Percentiles rank a stretch among this genome's conserved stretches.
These are phyloP conservation scores for Capillidium rhysosporum DNA, from an alignment of 371 early-diverging fungal species.

Conservation along the genomic window DNA sequence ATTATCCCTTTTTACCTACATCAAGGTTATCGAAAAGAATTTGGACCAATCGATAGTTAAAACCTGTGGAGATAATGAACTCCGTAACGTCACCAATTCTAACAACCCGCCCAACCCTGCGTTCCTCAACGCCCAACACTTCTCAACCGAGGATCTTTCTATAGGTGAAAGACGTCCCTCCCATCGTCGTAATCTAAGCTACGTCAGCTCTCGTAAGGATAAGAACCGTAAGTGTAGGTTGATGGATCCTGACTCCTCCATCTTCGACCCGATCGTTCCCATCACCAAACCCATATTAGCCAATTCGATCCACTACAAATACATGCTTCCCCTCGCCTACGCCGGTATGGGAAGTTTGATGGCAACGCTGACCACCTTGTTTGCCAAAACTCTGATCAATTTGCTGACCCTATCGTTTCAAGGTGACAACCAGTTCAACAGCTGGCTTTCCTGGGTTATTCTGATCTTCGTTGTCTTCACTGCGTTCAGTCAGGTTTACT, in stretches of 20 bases:
- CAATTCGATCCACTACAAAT: conserved; percentile 15
- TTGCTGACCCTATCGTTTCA: conserved; percentile 40
- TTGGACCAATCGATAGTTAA: conserved; percentile 7
- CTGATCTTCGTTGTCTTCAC: conserved; percentile 43
- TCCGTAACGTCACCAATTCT: not conserved
- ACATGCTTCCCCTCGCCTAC: conserved; percentile 36
- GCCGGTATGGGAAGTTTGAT: conserved; percentile 51
- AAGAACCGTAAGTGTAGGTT: not conserved
- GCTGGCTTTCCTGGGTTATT: conserved; percentile 44
- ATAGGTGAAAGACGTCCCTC: too few species aligned
- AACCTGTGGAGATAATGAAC: not conserved
- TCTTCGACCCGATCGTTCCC: not conserved
- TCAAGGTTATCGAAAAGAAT: conserved; percentile 43
- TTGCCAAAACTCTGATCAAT: conserved; percentile 65
- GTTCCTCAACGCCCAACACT: not conserved
- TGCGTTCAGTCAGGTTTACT: conserved; percentile 61
- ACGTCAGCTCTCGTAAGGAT: not conserved
- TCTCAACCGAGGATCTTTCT: not conserved
- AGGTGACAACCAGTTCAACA: conserved; percentile 52
- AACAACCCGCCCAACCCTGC: too few species aligned
- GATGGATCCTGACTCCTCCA: not conserved
- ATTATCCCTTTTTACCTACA: conserved; percentile 22
- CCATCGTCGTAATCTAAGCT: not conserved
- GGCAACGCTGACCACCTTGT: conserved; percentile 65
- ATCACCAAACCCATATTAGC: conserved; percentile 3